phyloP scores from a whole-genome alignment of 2,329 filamentous ascomycete species.

The Monilinia fructigena region DNA sequence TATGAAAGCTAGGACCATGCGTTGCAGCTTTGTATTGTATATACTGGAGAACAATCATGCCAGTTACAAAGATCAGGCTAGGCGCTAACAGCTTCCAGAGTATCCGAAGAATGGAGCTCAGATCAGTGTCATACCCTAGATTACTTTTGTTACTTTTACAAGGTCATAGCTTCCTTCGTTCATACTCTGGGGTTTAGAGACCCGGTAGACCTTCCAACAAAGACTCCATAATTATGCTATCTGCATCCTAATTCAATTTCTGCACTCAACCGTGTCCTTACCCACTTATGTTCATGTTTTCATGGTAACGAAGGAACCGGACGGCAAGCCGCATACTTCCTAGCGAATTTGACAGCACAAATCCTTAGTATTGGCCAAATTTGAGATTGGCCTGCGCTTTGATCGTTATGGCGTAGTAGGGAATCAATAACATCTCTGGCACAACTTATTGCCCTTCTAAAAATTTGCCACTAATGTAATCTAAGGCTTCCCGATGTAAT shows the following conservation, averaged over 20 bases:
- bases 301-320: conserved; percentile 15
- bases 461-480: not conserved
- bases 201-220: not conserved
- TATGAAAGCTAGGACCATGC: not conserved
- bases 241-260: not conserved
- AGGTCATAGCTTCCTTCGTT: conserved; percentile 5
- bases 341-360: conserved; percentile 13
- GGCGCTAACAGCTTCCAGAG: conserved; percentile 25
- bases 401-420: not conserved
- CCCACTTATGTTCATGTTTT: conserved; percentile 11
- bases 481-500: not conserved
- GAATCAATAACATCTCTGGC: not conserved
- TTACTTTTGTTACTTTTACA: conserved; percentile 7
- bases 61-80: conserved; percentile 3
- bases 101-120: conserved; percentile 32
- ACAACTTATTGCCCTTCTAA: not conserved
- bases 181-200: not conserved
- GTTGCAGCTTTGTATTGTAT: not conserved
- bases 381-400: not conserved
- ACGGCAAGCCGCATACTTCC: not conserved
- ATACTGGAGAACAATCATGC: conserved; percentile 2
- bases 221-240: not conserved
- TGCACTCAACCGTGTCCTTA: not conserved
- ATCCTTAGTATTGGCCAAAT: not conserved
- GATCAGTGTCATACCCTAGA: not conserved